Evolutionary conservation across 2,329 filamentous ascomycete species (phyloP).

Genomic region (Annulohypoxylon truncatum): DNA sequence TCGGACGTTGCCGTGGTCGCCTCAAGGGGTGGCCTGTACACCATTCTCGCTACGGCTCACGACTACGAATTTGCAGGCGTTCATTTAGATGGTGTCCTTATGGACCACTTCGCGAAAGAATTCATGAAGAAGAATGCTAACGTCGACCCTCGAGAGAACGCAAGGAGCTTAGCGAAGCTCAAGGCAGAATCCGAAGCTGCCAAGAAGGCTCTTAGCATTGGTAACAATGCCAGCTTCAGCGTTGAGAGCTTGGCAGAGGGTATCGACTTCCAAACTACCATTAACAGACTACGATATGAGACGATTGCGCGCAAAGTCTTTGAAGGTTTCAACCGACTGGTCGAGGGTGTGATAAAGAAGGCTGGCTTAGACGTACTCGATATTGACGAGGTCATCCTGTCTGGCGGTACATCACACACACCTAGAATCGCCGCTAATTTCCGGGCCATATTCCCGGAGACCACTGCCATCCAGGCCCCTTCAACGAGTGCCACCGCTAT

Average conservation of each 20-base stretch:
- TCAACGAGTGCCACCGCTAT: constrained; percentile 81
- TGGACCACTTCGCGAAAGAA: constrained; percentile 98
- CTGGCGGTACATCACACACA: constrained; percentile 91
- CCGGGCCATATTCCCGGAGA: constrained; percentile 81
- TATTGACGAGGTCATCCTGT: constrained; percentile 93
- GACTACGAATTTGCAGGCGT: constrained; percentile 93
- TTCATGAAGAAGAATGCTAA: constrained; percentile 95
- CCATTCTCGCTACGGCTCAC: constrained; percentile 89
- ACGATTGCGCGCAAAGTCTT: constrained; percentile 88
- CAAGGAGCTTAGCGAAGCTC: constrained; percentile 87
- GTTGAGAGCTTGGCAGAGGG: constrained; percentile 92
- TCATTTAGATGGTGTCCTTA: constrained; percentile 87
- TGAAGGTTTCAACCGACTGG: constrained; percentile 85
- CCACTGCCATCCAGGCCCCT: constrained; percentile 82
- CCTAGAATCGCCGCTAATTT: constrained; percentile 91
- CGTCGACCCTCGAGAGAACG: constrained; percentile 84
- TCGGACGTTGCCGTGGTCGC: constrained; percentile 92
- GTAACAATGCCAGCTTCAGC: constrained; percentile 88
- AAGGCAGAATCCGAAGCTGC: constrained; percentile 90
- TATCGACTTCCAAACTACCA: constrained; percentile 88
- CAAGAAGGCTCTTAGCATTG: constrained; percentile 91
- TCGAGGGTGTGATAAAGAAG: constrained; percentile 89
- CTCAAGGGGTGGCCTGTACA: constrained; percentile 95
- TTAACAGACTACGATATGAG: constrained; percentile 95
- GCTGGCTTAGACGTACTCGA: constrained; percentile 92